Percentiles rank a stretch among this genome's conserved stretches.
Conservation (phyloP, 129 eudicot species). For the Flaveria robusta region DNA sequence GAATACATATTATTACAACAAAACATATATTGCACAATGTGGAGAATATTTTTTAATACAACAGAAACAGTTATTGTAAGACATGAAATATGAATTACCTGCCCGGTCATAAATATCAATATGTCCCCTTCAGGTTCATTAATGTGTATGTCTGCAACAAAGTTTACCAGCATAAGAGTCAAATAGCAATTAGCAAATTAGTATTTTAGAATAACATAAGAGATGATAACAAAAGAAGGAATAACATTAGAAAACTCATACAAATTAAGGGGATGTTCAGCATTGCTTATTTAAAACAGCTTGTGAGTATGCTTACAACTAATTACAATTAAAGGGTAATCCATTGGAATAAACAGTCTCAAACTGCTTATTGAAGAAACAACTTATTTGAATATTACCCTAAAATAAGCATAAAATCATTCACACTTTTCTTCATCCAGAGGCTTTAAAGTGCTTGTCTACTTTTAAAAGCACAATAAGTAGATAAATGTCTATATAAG, state of each 20-base stretch:
- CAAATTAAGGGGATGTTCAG: not conserved
- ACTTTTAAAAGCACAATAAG: not conserved
- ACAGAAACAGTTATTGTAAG: not conserved
- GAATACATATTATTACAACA: too few relatives aligned
- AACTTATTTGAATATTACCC: not conserved
- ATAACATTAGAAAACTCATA: not conserved
- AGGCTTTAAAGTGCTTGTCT: not conserved
- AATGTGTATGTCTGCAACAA: constrained; percentile 66
- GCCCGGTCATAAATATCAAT: constrained; percentile 96
- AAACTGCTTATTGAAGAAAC: not conserved
- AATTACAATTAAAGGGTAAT: not conserved
- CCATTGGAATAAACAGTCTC: not conserved
- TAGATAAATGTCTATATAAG: not conserved
- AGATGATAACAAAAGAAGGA: constrained; percentile 5
- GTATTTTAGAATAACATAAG: not conserved
- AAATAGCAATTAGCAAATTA: constrained; percentile 17
- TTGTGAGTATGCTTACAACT: not conserved
- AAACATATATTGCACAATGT: not conserved
- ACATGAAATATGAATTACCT: constrained; percentile 47
- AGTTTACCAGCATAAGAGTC: constrained; percentile 10
- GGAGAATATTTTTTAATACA: constrained; percentile 9
- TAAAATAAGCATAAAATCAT: not conserved
- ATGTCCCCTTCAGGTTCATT: constrained; percentile 92
- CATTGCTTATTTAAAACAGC: not conserved
- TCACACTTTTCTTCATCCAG: not conserved